phyloP scores from a whole-genome alignment of 345 rosid genomes.

The Atalantia buxifolia region DNA sequence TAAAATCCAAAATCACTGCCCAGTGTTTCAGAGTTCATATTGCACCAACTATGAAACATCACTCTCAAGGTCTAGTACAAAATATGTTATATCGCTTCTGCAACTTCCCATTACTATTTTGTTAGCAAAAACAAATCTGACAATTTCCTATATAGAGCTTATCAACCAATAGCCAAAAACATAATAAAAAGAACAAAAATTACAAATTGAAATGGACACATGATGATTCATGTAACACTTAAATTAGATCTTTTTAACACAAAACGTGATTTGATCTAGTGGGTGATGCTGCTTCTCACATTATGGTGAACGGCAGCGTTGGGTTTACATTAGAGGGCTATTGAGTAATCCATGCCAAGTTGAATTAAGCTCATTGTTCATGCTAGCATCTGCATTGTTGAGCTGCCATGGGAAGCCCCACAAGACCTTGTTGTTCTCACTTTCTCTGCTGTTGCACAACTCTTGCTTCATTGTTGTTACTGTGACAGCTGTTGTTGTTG shows the following conservation, averaged over 20 bases:
- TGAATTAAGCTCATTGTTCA: constrained; percentile 40
- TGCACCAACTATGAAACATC: constrained; percentile 38
- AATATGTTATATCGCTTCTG: constrained; percentile 10
- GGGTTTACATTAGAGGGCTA: constrained; percentile 45
- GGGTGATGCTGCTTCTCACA: too few species aligned
- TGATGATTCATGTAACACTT: constrained; percentile 10
- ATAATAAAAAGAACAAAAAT: neutral
- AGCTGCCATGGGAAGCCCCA: constrained; percentile 80
- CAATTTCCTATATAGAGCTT: constrained; percentile 14
- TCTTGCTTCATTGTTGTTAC: constrained; percentile 67
- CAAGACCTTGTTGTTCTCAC: constrained; percentile 35
- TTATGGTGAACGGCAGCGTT: neutral
- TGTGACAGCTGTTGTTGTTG: constrained; percentile 38
- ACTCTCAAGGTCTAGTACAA: constrained; percentile 21
- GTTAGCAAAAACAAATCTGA: constrained; percentile 31
- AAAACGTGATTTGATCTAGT: neutral
- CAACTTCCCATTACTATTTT: constrained; percentile 19
- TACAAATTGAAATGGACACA: neutral
- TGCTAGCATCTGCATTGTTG: constrained; percentile 39
- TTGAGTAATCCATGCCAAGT: constrained; percentile 56
- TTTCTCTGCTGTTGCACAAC: constrained; percentile 32
- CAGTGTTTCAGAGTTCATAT: constrained; percentile 23
- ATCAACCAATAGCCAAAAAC: constrained; percentile 16
- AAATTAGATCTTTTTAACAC: constrained; percentile 21
- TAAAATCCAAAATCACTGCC: constrained; percentile 21